Evolutionary conservation across 768 basidiomycete genomes (phyloP).

Genomic region (Sporobolomyces roseus): DNA sequence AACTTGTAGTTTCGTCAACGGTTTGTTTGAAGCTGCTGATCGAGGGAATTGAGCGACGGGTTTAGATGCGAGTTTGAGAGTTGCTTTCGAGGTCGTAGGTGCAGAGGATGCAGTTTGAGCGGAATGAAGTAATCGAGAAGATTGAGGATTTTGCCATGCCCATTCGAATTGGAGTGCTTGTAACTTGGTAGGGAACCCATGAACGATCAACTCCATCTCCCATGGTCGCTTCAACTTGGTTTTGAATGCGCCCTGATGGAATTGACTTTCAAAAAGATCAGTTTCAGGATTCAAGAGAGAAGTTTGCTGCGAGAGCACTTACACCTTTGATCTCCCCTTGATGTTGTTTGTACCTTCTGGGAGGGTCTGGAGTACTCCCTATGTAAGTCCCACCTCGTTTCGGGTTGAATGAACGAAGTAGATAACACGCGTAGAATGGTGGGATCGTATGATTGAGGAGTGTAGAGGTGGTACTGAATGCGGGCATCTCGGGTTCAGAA

Average conservation of each 20-base stretch:
- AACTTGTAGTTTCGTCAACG: constrained; percentile 45
- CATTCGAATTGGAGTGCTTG: constrained; percentile 53
- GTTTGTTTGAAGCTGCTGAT: constrained; percentile 28
- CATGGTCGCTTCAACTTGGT: constrained; percentile 45
- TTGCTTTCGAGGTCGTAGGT: neutral
- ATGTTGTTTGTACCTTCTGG: constrained; percentile 51
- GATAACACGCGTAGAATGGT: constrained; percentile 53
- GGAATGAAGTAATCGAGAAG: constrained; percentile 47
- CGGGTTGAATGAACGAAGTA: constrained; percentile 47
- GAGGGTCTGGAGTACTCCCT: constrained; percentile 52
- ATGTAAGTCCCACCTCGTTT: constrained; percentile 45
- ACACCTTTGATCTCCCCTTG: constrained; percentile 49
- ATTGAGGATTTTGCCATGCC: constrained; percentile 54
- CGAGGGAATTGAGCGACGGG: constrained; percentile 34
- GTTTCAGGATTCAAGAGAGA: too few relatives aligned
- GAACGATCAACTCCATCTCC: constrained; percentile 53
- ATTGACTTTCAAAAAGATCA: too few relatives aligned
- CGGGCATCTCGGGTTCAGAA: neutral
- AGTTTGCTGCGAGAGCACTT: too few relatives aligned
- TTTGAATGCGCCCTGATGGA: constrained; percentile 38
- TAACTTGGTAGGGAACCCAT: constrained; percentile 53
- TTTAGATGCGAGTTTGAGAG: constrained; percentile 16
- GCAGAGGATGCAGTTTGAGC: neutral
- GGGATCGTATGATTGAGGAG: constrained; percentile 48
- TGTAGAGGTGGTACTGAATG: constrained; percentile 33